Conservation (phyloP, 1,284 basidiomycete genomes). For the Austroboletus novae-zelandiae region DNA sequence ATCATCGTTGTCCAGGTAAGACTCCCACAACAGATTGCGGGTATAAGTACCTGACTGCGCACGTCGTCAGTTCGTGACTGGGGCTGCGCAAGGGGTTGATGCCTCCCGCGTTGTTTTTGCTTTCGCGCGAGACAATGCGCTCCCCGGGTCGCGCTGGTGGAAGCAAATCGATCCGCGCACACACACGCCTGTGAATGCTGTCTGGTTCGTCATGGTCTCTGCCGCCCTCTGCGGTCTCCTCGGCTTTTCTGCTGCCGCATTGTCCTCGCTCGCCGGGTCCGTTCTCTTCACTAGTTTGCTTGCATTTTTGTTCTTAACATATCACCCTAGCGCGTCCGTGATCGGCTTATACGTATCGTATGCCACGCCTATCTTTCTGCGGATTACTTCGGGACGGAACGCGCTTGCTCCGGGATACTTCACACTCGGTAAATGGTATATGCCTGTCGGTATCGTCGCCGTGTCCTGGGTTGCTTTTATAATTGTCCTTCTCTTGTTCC, state of each 20-base stretch:
- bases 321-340: constrained; percentile 56
- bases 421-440: constrained; percentile 56
- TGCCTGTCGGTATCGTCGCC: constrained; percentile 57
- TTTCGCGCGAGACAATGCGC: constrained; percentile 69
- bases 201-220: constrained; percentile 66
- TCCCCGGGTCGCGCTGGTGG: constrained; percentile 69
- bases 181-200: constrained; percentile 69
- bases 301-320: too few relatives aligned
- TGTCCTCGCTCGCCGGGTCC: constrained; percentile 66
- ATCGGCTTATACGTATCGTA: constrained; percentile 69
- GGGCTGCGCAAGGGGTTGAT: constrained; percentile 72
- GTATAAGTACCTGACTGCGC: neutral
- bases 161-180: constrained; percentile 56
- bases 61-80: constrained; percentile 56
- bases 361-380: constrained; percentile 63
- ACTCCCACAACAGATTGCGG: neutral
- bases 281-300: constrained; percentile 15
- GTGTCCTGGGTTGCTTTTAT: constrained; percentile 68
- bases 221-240: constrained; percentile 61
- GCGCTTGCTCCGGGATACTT: constrained; percentile 60
- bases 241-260: constrained; percentile 61
- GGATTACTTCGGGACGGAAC: constrained; percentile 63
- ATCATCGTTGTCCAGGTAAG: constrained; percentile 67
- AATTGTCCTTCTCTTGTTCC: constrained; percentile 59
- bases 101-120: constrained; percentile 74